Evolutionary conservation across 2,329 filamentous ascomycete genomes (phyloP).

Genomic region (Talaromyces islandicus): DNA sequence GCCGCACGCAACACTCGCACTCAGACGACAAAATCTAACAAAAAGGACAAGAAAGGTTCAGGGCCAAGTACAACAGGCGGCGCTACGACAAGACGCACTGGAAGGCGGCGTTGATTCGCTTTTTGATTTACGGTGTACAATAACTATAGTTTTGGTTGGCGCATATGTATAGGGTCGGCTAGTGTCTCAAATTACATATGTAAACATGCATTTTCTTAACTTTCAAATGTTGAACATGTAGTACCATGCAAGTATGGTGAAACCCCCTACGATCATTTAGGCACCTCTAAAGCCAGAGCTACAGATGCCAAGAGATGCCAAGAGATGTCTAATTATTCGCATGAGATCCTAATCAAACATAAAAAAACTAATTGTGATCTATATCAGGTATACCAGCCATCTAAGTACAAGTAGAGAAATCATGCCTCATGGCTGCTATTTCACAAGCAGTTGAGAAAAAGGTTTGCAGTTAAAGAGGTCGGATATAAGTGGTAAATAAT

Average conservation of each 20-base stretch:
- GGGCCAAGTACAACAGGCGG: not conserved
- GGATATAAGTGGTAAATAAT: conserved; percentile 30
- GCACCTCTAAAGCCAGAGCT: not conserved
- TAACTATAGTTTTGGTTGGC: not conserved
- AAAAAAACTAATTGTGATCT: conserved; percentile 10
- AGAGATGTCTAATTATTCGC: not conserved
- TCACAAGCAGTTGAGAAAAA: conserved; percentile 29
- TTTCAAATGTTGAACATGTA: not conserved
- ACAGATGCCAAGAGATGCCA: not conserved
- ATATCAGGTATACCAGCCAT: conserved; percentile 14
- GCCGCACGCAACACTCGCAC: conserved; percentile 30
- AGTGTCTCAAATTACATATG: not conserved
- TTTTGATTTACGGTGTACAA: not conserved
- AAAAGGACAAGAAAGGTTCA: conserved; percentile 20
- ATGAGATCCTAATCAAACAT: not conserved
- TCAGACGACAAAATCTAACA: conserved; percentile 25
- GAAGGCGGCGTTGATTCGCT: conserved; percentile 28
- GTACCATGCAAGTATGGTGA: not conserved
- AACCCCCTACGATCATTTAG: not conserved
- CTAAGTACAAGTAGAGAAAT: conserved; percentile 15
- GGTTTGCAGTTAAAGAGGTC: conserved; percentile 23
- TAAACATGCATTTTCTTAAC: not conserved
- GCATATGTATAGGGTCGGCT: not conserved
- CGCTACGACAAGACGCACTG: conserved; percentile 13
- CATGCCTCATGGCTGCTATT: conserved; percentile 9